Evolutionary conservation across 2,329 filamentous ascomycete species (phyloP), one percentile per base, ranked within the genome.

Genomic region (Claviceps monticola): DNA sequence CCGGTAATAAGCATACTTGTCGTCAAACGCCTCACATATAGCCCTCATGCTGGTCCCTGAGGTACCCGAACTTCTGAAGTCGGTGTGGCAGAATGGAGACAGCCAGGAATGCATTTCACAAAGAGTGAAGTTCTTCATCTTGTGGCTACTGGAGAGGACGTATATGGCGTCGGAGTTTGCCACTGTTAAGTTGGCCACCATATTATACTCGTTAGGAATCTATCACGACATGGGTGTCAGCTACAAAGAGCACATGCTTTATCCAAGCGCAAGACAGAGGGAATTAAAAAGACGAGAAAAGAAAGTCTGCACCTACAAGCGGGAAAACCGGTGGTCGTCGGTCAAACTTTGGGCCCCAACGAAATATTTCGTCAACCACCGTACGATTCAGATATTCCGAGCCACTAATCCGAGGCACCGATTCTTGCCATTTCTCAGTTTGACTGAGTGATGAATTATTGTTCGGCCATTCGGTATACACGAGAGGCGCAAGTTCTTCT

Each of bases 321-420:
- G 39, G 16, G 7, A 41, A 83, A 5, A 76, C 71, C 0, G 75
- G 81, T 6, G 77, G 75, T 0, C 68, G 65, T 41, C 80, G 70
- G 0, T 62, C 55, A 50, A 79, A 72, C 36, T 72, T 64, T 1
- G 70, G 59, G 0, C 80, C 80, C 79, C 84, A 89, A 9, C 71
- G 71, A 58, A 91, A 91, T 1, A 89, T 67, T 2, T 85, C 75
- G 58, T 90, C 84, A 0, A 88, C 78, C 0, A 69, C 74, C 0
- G 80, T 86, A 11, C 64, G 63, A 55, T 82, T 82, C 1, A 75
- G 60, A 63, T 68, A 80, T 2, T 70, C 59, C 0, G 39, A 11
- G 14, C 56, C 50, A 4, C 57, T 56, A 13, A 57, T 50, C 0
- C 61, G 43, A 0, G 73, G 71, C 0, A 76, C 61, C 2, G 74